Evolutionary conservation across 345 rosid genomes (phyloP).

Genomic region (Boechera retrofracta): DNA sequence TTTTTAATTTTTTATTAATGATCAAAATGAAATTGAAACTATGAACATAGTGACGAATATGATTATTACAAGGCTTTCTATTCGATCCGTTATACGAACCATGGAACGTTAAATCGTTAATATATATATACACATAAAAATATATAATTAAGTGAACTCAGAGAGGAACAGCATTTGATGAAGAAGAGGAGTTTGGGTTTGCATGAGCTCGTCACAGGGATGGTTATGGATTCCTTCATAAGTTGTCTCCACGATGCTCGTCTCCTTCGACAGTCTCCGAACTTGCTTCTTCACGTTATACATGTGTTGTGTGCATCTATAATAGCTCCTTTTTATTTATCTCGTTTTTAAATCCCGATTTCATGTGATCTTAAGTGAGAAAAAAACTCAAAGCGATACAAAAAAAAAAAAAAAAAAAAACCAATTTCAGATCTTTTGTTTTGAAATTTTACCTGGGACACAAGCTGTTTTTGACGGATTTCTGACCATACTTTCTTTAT

Average conservation of each 20-base stretch:
- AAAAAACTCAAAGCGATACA: not conserved
- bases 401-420: not conserved
- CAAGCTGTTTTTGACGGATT: conserved; percentile 60
- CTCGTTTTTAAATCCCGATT: conserved; percentile 5
- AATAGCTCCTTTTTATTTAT: conserved; percentile 59
- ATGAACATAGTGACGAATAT: not conserved
- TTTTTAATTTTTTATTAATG: not conserved
- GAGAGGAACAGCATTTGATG: conserved; percentile 74
- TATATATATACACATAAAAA: not conserved
- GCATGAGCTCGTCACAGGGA: conserved; percentile 82
- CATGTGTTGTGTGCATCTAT: conserved; percentile 80
- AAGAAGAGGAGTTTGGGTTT: conserved; percentile 78
- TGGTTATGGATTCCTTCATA: conserved; percentile 81
- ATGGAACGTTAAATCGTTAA: not conserved
- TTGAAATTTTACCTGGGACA: conserved; percentile 58
- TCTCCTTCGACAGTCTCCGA: conserved; percentile 71
- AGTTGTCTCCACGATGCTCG: conserved; percentile 74
- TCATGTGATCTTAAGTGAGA: not conserved
- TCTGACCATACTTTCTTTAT: conserved; percentile 54
- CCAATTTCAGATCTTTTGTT: not conserved
- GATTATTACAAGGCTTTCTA: not conserved
- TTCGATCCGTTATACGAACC: not conserved
- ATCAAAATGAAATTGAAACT: not conserved
- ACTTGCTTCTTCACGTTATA: conserved; percentile 88
- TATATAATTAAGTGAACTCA: not conserved